These are phyloP conservation scores for Intubia oerlemansii DNA, from an alignment of 2,329 filamentous ascomycete genomes.

Conservation along the genomic window DNA sequence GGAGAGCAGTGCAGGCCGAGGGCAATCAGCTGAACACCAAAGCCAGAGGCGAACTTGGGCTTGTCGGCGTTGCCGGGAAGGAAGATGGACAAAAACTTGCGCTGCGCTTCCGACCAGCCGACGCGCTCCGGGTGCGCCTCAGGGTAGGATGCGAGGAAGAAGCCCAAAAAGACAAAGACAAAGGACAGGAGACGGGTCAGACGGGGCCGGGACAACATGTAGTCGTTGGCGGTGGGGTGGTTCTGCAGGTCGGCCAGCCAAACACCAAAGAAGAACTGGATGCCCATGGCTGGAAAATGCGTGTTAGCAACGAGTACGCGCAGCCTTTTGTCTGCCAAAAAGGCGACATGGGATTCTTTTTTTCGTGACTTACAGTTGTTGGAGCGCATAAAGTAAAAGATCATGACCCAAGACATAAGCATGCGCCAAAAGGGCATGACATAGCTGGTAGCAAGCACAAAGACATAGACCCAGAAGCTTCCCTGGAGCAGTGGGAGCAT, in stretches of 20 bases:
- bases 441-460: slow-evolving; percentile 27
- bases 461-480: slow-evolving; percentile 31
- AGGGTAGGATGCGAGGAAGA: slow-evolving; percentile 38
- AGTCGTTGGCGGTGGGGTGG: slow-evolving; percentile 24
- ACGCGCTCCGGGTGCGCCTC: slow-evolving; percentile 30
- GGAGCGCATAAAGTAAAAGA: slow-evolving; percentile 25
- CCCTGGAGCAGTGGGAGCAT: slow-evolving; percentile 31
- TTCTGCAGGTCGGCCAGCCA: slow-evolving; percentile 38
- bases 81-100: slow-evolving; percentile 19
- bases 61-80: slow-evolving; percentile 24
- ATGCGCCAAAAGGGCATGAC: slow-evolving; percentile 27
- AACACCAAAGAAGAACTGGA: slow-evolving; percentile 40
- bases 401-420: slow-evolving; percentile 22
- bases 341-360: too few relatives aligned
- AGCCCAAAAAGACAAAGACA: slow-evolving; percentile 26
- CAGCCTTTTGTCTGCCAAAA: too few relatives aligned
- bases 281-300: slow-evolving; percentile 22
- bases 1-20: slow-evolving; percentile 31
- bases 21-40: slow-evolving; percentile 20
- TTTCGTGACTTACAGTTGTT: too few relatives aligned
- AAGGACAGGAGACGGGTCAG: slow-evolving; percentile 21
- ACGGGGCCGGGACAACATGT: slow-evolving; percentile 22
- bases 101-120: slow-evolving; percentile 28
- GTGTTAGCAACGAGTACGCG: slow-evolving; percentile 8
- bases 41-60: slow-evolving; percentile 18